Conservation (phyloP, 768 basidiomycete genomes). For the Kwoniella botswanensis region DNA sequence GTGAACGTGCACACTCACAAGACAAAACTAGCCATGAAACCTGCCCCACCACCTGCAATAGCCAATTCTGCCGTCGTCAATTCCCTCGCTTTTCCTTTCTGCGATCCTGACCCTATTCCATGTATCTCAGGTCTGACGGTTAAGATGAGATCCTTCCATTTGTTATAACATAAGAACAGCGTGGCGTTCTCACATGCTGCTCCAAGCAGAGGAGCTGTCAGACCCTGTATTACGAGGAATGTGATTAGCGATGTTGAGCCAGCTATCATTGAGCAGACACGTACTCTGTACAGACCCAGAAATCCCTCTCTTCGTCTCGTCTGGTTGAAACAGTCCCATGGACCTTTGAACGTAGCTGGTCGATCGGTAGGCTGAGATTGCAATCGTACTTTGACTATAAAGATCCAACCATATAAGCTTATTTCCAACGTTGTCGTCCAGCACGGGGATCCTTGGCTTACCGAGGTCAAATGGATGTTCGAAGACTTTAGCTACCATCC, state of each 20-base stretch:
- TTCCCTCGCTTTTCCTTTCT: constrained; percentile 46
- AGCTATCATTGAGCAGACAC: not conserved
- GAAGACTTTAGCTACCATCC: constrained; percentile 30
- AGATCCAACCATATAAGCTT: not conserved
- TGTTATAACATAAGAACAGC: constrained; percentile 83
- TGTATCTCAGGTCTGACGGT: constrained; percentile 24
- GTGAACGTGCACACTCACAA: constrained; percentile 64
- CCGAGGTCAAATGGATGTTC: constrained; percentile 79
- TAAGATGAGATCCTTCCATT: constrained; percentile 62
- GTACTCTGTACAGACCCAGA: constrained; percentile 81
- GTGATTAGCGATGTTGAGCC: constrained; percentile 8
- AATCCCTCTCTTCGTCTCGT: constrained; percentile 83
- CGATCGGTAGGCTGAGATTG: constrained; percentile 85
- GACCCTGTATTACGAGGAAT: constrained; percentile 65
- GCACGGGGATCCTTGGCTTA: constrained; percentile 14
- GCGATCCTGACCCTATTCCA: constrained; percentile 34
- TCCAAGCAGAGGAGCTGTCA: constrained; percentile 87
- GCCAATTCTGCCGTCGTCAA: constrained; percentile 66
- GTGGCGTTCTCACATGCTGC: constrained; percentile 91
- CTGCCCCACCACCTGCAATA: constrained; percentile 84
- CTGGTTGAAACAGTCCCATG: constrained; percentile 80
- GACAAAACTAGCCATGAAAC: constrained; percentile 81
- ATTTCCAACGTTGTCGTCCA: no score
- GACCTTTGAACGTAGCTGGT: constrained; percentile 75
- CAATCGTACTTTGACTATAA: constrained; percentile 78